A percentile compares a stretch with the other conserved stretches of the same genome.
phyloP scores from a whole-genome alignment of 257 asterid species.

The Anisodus acutangulus region DNA sequence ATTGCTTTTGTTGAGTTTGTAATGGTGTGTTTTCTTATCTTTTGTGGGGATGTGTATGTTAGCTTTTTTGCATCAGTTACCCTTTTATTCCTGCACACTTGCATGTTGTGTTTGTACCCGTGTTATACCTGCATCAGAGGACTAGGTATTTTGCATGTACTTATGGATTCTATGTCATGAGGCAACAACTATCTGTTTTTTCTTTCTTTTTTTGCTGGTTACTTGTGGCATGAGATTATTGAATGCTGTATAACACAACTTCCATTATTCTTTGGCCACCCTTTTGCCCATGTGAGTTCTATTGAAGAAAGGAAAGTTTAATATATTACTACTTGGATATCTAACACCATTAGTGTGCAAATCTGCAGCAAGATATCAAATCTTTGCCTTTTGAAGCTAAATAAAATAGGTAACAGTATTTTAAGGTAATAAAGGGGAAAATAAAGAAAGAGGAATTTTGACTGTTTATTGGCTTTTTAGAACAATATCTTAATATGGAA shows the following conservation, averaged over 20 bases:
- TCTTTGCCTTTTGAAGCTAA: not conserved
- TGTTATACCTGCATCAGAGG: not conserved
- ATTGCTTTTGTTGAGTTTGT: slow-evolving; percentile 90
- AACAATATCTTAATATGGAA: not conserved
- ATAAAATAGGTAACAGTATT: not conserved
- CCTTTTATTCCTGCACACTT: not conserved
- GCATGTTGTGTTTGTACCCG: slow-evolving; percentile 17
- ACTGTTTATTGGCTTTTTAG: not conserved
- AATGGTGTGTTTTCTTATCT: slow-evolving; percentile 55
- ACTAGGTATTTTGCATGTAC: not conserved
- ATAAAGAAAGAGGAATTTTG: not conserved
- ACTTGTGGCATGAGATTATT: not conserved
- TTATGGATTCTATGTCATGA: slow-evolving; percentile 13
- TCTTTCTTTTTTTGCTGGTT: not conserved
- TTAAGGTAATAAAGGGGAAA: not conserved
- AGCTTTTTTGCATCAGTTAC: not conserved
- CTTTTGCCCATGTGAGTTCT: slow-evolving; percentile 5
- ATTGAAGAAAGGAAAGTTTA: not conserved
- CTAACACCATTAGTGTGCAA: not conserved
- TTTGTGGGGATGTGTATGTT: not conserved
- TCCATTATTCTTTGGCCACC: slow-evolving; percentile 5
- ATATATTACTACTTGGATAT: not conserved
- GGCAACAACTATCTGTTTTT: not conserved
- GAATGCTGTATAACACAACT: not conserved
- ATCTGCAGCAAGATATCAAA: not conserved